These are phyloP conservation scores for Phytopythium aichiense DNA, from an alignment of 352 stramenopile genomes.

Conservation along the genomic window DNA sequence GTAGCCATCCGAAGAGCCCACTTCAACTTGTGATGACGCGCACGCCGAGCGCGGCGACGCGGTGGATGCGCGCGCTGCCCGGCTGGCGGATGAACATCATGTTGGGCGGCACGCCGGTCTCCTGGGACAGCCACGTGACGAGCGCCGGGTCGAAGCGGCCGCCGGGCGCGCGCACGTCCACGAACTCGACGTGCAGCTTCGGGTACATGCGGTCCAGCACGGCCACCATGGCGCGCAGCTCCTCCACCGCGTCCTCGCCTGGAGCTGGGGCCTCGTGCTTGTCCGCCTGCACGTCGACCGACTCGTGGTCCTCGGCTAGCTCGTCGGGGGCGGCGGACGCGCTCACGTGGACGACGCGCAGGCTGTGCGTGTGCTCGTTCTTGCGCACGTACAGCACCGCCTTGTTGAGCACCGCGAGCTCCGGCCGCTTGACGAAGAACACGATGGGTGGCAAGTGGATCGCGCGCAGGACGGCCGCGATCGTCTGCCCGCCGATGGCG, in stretches of 20 bases:
- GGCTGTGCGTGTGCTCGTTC: constrained; percentile 91
- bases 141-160: constrained; percentile 67
- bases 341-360: constrained; percentile 87
- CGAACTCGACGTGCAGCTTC: constrained; percentile 89
- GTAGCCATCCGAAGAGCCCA: neutral
- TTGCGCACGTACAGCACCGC: constrained; percentile 91
- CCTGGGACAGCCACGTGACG: constrained; percentile 82
- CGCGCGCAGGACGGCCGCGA: constrained; percentile 46
- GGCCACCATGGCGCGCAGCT: constrained; percentile 71
- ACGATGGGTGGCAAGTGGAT: constrained; percentile 85
- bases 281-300: neutral
- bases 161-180: constrained; percentile 54
- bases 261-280: neutral
- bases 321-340: neutral
- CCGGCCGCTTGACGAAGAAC: constrained; percentile 89
- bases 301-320: neutral
- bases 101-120: constrained; percentile 79
- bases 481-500: constrained; percentile 61
- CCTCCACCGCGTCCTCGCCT: constrained; percentile 25
- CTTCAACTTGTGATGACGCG: constrained; percentile 83
- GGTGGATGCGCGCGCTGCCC: constrained; percentile 86
- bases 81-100: constrained; percentile 94
- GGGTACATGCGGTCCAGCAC: constrained; percentile 91
- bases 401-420: constrained; percentile 91
- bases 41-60: constrained; percentile 81